A percentile compares a stretch with the other conserved stretches of the same genome.
phyloP scores from a whole-genome alignment of 768 basidiomycete genomes.

The Hysterangium stoloniferum region DNA sequence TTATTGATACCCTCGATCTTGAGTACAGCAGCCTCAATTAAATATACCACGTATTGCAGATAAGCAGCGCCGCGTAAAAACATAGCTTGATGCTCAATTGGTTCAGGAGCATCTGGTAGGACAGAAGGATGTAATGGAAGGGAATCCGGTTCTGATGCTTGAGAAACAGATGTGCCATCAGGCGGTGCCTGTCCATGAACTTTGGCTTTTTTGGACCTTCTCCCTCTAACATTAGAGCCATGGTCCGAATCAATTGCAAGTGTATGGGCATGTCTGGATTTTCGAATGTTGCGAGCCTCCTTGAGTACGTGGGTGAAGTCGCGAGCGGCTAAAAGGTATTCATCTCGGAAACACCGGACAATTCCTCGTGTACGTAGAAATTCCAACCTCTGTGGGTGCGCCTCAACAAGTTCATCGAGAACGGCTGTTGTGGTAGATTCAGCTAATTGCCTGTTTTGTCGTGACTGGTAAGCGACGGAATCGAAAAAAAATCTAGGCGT shows the following conservation, averaged over 20 bases:
- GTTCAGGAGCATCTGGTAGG: slow-evolving; percentile 73
- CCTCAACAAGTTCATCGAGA: slow-evolving; percentile 70
- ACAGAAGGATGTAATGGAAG: slow-evolving; percentile 62
- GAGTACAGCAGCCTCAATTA: slow-evolving; percentile 69
- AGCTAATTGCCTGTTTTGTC: slow-evolving; percentile 70
- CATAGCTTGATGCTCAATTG: slow-evolving; percentile 76
- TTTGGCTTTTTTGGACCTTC: slow-evolving; percentile 31
- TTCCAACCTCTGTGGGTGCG: slow-evolving; percentile 70
- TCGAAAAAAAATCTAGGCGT: slow-evolving; percentile 13
- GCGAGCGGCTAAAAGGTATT: slow-evolving; percentile 62
- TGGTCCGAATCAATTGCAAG: slow-evolving; percentile 32
- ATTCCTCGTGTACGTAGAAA: slow-evolving; percentile 87
- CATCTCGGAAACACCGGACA: slow-evolving; percentile 83
- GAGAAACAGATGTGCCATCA: slow-evolving; percentile 52
- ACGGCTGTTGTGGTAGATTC: slow-evolving; percentile 75
- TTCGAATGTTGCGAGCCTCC: slow-evolving; percentile 66
- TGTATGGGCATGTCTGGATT: slow-evolving; percentile 47
- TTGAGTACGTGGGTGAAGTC: slow-evolving; percentile 79
- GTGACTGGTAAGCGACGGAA: slow-evolving; percentile 18
- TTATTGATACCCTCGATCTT: slow-evolving; percentile 63
- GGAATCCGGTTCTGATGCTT: slow-evolving; percentile 44
- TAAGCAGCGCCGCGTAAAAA: slow-evolving; percentile 81
- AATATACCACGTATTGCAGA: slow-evolving; percentile 66
- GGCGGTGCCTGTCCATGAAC: slow-evolving; percentile 58
- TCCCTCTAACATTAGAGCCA: slow-evolving; percentile 46